Evolutionary conservation across 108 stramenopile genomes (phyloP).

Genomic region (Skeletonema grethae): DNA sequence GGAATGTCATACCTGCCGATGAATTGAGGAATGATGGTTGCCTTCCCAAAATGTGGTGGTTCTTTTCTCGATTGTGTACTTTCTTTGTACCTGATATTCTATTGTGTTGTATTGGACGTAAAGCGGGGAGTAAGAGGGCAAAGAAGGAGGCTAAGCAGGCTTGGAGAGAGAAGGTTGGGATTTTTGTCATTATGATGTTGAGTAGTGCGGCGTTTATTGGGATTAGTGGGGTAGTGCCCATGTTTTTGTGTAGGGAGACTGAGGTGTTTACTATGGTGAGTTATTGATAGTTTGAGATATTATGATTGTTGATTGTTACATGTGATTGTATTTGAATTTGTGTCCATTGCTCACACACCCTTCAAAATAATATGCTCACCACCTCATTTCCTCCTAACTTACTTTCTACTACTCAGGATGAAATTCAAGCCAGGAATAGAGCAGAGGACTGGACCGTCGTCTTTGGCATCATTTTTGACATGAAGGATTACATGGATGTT

Average conservation of each 20-base stretch:
- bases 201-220: conserved; percentile 44
- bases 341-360: neutral
- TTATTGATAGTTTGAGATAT: neutral
- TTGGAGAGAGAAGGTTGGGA: conserved; percentile 53
- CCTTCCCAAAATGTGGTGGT: conserved; percentile 20
- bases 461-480: conserved; percentile 49
- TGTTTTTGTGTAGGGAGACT: conserved; percentile 50
- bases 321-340: neutral
- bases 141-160: conserved; percentile 44
- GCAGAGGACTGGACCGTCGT: conserved; percentile 55
- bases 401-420: conserved; percentile 19
- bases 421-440: conserved; percentile 35
- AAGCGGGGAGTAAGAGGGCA: conserved; percentile 4
- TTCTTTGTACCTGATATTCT: conserved; percentile 30
- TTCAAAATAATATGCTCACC: neutral
- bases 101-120: conserved; percentile 23
- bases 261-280: conserved; percentile 36
- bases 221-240: conserved; percentile 49
- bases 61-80: conserved; percentile 39
- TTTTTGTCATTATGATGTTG: conserved; percentile 44
- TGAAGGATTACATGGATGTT: conserved; percentile 27
- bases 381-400: neutral
- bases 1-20: conserved; percentile 31
- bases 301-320: neutral
- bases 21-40: conserved; percentile 17